Evolutionary conservation across 108 stramenopile genomes (phyloP).

Genomic region (Cyclostephanos invisitatus): DNA sequence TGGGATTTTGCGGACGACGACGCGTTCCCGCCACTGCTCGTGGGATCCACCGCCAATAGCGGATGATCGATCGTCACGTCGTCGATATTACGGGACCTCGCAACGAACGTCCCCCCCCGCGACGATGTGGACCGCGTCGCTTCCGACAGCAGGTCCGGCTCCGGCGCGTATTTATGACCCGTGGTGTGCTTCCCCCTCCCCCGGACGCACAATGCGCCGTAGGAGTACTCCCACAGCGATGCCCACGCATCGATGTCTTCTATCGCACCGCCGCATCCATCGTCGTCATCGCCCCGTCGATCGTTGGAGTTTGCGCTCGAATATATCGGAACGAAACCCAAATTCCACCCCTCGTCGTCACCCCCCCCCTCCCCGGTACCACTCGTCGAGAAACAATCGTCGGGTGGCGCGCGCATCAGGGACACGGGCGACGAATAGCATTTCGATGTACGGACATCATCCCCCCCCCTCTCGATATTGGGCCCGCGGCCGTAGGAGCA

Average conservation of each 20-base stretch:
- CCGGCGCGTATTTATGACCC: slow-evolving; percentile 36
- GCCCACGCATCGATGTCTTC: slow-evolving; percentile 74
- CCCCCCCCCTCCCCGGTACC: neutral
- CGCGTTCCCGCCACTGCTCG: slow-evolving; percentile 3
- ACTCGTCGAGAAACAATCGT: slow-evolving; percentile 25
- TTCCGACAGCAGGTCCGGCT: slow-evolving; percentile 15
- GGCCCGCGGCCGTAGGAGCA: neutral
- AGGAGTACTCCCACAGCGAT: slow-evolving; percentile 67
- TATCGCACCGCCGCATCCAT: slow-evolving; percentile 59
- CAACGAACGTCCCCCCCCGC: neutral
- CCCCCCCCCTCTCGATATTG: neutral
- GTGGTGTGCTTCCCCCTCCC: slow-evolving; percentile 73
- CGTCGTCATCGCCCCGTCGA: slow-evolving; percentile 36
- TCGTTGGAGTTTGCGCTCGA: slow-evolving; percentile 38
- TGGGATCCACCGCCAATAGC: slow-evolving; percentile 40
- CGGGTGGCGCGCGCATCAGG: slow-evolving; percentile 35
- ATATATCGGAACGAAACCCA: slow-evolving; percentile 48
- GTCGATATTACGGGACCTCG: neutral
- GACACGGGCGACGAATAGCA: slow-evolving; percentile 46
- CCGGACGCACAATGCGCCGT: slow-evolving; percentile 57
- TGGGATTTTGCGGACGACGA: slow-evolving; percentile 14
- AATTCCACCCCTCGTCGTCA: neutral
- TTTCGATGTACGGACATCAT: slow-evolving; percentile 7
- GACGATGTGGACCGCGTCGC: neutral
- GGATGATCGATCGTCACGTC: slow-evolving; percentile 44